Percentiles rank a stretch among this genome's conserved stretches.
These are phyloP conservation scores for Wickerhamiella kurtzmanii DNA, from an alignment of 805 yeast genomes.

Conservation along the genomic window DNA sequence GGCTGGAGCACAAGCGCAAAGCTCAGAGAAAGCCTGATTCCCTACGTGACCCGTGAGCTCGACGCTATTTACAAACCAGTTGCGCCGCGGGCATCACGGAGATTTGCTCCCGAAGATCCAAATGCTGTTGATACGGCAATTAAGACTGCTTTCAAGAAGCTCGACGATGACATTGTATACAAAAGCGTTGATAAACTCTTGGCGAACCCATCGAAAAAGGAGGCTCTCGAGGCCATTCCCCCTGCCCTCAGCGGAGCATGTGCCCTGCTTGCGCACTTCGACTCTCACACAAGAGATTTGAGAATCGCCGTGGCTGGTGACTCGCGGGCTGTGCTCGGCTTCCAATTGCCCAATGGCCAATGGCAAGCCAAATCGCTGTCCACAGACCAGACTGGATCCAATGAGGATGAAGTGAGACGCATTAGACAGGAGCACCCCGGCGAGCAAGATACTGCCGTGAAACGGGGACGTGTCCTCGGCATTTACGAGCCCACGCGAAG, in stretches of 20 bases:
- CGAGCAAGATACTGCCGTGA: conserved; percentile 47
- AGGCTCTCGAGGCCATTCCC: conserved; percentile 59
- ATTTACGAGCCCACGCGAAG: conserved; percentile 91
- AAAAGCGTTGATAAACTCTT: conserved; percentile 59
- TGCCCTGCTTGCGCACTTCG: conserved; percentile 77
- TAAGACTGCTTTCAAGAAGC: conserved; percentile 59
- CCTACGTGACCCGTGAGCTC: conserved; percentile 62
- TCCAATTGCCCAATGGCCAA: conserved; percentile 38
- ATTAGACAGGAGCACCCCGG: conserved; percentile 81
- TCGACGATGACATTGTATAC: conserved; percentile 79
- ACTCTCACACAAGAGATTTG: conserved; percentile 53
- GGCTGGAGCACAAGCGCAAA: conserved; percentile 91
- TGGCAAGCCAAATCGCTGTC: conserved; percentile 86
- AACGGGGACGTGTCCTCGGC: conserved; percentile 81
- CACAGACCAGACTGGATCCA: conserved; percentile 89
- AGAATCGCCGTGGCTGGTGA: conserved; percentile 95
- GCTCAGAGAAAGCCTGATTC: conserved; percentile 64
- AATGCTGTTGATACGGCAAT: conserved; percentile 69
- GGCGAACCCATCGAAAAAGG: conserved; percentile 46
- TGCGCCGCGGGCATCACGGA: conserved; percentile 30
- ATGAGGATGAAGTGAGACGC: conserved; percentile 72
- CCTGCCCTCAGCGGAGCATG: conserved; percentile 96
- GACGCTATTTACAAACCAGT: conserved; percentile 43
- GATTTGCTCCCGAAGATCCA: conserved; percentile 47
- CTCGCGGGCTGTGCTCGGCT: conserved; percentile 79